Evolutionary conservation across 345 rosid genomes (phyloP).

Genomic region (Litchi chinensis): DNA sequence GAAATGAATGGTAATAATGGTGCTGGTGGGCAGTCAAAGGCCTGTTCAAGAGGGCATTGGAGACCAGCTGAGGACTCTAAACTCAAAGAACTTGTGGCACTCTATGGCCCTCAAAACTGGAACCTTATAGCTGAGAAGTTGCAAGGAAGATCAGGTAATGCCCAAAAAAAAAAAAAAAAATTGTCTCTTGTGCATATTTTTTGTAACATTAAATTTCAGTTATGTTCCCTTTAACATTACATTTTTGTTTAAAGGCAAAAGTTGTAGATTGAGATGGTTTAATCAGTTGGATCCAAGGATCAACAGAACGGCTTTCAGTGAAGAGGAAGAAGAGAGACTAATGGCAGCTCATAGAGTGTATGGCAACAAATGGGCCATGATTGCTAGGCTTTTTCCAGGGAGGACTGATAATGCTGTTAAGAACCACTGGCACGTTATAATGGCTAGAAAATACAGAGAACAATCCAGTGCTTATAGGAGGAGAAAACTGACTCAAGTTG

Average conservation of each 20-base stretch:
- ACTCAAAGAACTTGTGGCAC: constrained; percentile 45
- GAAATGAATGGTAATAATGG: background rate
- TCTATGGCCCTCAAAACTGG: constrained; percentile 53
- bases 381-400: constrained; percentile 61
- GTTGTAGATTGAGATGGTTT: constrained; percentile 60
- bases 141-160: constrained; percentile 48
- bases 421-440: constrained; percentile 73
- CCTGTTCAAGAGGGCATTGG: constrained; percentile 49
- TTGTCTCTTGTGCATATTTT: background rate
- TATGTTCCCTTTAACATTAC: background rate
- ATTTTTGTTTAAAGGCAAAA: constrained; percentile 35
- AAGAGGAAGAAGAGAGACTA: constrained; percentile 51
- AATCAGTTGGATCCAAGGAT: constrained; percentile 53
- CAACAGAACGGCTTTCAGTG: constrained; percentile 39
- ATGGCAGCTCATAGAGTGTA: constrained; percentile 60
- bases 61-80: constrained; percentile 46
- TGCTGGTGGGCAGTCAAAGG: constrained; percentile 23
- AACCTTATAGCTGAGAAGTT: constrained; percentile 45
- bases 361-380: constrained; percentile 73
- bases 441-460: constrained; percentile 60
- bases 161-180: too few species aligned
- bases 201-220: background rate
- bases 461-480: constrained; percentile 42
- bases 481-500: constrained; percentile 33
- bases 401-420: constrained; percentile 72